Percentiles rank a stretch among this genome's conserved stretches.
Evolutionary conservation across 2,329 filamentous ascomycete species (phyloP).

Genomic region (Ceratocystis papillata): DNA sequence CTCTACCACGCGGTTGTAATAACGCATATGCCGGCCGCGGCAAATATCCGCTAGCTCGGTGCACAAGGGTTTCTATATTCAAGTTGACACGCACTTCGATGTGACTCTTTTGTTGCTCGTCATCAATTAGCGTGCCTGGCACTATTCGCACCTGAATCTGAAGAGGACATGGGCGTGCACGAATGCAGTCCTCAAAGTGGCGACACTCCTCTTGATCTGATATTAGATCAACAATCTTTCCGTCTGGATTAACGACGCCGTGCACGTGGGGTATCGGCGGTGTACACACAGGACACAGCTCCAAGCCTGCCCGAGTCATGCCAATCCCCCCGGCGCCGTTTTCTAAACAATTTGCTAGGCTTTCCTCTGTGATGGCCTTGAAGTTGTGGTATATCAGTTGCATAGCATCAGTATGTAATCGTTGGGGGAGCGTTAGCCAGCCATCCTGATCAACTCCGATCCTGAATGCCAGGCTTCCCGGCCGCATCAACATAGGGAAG

Average conservation of each 20-base stretch:
- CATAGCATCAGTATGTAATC: constrained; percentile 17
- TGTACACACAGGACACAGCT: constrained; percentile 11
- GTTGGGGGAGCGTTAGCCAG: constrained; percentile 19
- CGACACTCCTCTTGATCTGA: constrained; percentile 20
- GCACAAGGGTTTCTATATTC: constrained; percentile 25
- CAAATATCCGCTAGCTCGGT: constrained; percentile 25
- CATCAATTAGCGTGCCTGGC: neutral
- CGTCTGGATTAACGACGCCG: constrained; percentile 16
- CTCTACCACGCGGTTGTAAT: neutral
- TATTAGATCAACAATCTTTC: constrained; percentile 20
- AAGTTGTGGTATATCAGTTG: constrained; percentile 17
- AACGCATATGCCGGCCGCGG: constrained; percentile 15
- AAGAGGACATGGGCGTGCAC: constrained; percentile 20
- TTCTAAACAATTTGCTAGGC: neutral
- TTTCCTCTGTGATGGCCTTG: constrained; percentile 11
- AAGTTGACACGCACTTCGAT: constrained; percentile 24
- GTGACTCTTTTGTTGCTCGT: neutral
- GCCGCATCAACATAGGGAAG: constrained; percentile 12
- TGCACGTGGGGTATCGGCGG: constrained; percentile 13
- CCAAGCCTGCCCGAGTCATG: neutral
- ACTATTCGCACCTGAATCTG: constrained; percentile 18
- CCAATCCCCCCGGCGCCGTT: neutral
- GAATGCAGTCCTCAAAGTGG: constrained; percentile 20
- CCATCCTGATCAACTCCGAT: neutral
- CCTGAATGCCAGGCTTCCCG: constrained; percentile 5